Base-by-base conservation (phyloP, 257 asterid species). In the Handroanthus guayacan region DNA sequence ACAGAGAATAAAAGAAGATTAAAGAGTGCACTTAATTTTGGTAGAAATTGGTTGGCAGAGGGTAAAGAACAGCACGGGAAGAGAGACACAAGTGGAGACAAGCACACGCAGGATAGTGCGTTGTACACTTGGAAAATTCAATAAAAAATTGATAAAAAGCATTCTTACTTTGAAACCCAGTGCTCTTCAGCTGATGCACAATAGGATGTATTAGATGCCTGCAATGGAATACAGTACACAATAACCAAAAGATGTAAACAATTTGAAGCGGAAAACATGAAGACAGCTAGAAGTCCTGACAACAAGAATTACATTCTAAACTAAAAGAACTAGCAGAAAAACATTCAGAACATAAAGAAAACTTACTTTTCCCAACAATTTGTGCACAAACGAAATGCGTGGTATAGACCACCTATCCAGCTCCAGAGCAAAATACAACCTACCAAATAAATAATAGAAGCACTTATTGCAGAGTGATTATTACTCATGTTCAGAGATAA, bases 101-200 rank as follows among this genome's bases (percentile, higher is more conserved):
- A 25, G 31, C 31, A 25, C 1, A 25, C 1, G 31, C 1, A 25
- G 31, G 31, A 25, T 0, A 25, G 31, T 25, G 31, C 31, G 1
- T 25, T 25, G 31, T 25, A 25, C 31, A 1, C 31, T 25, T 25
- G 8, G 37, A 12, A 47, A 57, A 54, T 67, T 50, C 41, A 48
- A 20, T 13, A 43, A 12, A 13, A 44, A 1, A 3, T 25, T 18
- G 6, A 20, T 34, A 1, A 36, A 76, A 47, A 16, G 56, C 58
- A 54, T 68, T 71, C 94, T 84, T 85, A 87, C 94, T 74, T 68
- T 37, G 69, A 72, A 75, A 72, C 84, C 54, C 78, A 66, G 70
- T 63, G 60, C 64, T 80, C 76, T 51, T 44, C 43, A 16, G 66
- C 74, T 54, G 73, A 60, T 62, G 76, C 75, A 75, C 79, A 84